Conservation (phyloP, 2,329 filamentous ascomycete genomes). For the Sarocladium oryzae region DNA sequence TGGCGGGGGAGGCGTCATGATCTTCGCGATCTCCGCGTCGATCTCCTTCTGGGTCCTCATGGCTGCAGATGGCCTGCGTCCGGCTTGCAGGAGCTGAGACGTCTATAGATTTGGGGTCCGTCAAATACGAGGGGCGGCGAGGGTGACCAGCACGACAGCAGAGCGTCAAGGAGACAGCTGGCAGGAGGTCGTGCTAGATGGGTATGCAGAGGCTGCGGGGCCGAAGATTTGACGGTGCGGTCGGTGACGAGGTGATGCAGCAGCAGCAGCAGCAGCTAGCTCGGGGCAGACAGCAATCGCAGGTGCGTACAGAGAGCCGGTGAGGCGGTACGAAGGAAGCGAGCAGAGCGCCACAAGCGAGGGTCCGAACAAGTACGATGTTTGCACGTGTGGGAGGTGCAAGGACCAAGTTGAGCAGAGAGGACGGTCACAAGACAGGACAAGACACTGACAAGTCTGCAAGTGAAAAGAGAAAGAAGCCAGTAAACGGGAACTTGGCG, state of each 20-base stretch:
- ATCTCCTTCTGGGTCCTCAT: constrained; percentile 18
- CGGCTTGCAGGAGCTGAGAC: not conserved
- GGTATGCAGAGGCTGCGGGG: constrained; percentile 5
- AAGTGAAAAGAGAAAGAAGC: not conserved
- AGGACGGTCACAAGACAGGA: constrained; percentile 4
- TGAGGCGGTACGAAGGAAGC: not conserved
- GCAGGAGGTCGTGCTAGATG: not conserved
- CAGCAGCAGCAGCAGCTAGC: not conserved
- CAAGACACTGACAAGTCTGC: not conserved
- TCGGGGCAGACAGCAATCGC: not conserved
- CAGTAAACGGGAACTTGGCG: not conserved
- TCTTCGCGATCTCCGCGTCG: constrained; percentile 41
- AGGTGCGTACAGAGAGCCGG: not conserved
- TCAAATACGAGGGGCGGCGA: not conserved
- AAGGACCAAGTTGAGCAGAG: no score
- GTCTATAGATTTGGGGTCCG: not conserved
- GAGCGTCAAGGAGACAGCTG: not conserved
- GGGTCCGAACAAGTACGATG: not conserved
- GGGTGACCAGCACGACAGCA: not conserved
- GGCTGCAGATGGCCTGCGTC: constrained; percentile 2
- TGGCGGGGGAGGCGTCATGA: constrained; percentile 58
- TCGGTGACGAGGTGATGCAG: not conserved
- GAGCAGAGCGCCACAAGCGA: not conserved
- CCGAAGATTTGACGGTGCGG: not conserved
- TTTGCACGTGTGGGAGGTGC: not conserved